A percentile compares a stretch with the other conserved stretches of the same genome.
Conservation (phyloP, 2,329 filamentous ascomycete genomes). For the Trichophyton equinum region DNA sequence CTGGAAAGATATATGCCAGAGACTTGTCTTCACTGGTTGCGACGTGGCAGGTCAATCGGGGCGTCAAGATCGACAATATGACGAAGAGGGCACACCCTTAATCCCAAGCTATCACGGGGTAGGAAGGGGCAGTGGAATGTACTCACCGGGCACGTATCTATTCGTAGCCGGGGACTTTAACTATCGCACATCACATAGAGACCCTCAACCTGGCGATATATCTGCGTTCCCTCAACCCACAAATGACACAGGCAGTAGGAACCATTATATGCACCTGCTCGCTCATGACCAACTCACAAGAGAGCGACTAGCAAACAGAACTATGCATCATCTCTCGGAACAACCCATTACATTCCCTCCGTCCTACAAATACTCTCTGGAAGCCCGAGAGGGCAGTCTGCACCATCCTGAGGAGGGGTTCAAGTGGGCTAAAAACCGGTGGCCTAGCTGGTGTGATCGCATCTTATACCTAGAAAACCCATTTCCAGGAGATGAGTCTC, state of each 20-base stretch:
- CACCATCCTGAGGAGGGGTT: conserved; percentile 37
- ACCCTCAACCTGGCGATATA: conserved; percentile 48
- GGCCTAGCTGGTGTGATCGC: conserved; percentile 88
- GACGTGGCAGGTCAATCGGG: conserved; percentile 27
- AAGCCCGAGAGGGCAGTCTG: conserved; percentile 29
- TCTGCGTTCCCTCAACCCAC: conserved; percentile 50
- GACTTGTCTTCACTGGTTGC: conserved; percentile 55
- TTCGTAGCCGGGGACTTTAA: conserved; percentile 90
- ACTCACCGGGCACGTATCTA: conserved; percentile 60
- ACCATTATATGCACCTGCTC: conserved; percentile 57
- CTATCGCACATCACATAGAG: conserved; percentile 66
- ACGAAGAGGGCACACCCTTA: conserved; percentile 25
- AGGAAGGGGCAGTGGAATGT: conserved; percentile 42
- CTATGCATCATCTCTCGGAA: conserved; percentile 68
- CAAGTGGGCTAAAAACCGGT: conserved; percentile 69
- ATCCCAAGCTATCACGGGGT: conserved; percentile 21
- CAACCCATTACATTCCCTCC: conserved; percentile 67
- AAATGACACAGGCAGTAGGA: conserved; percentile 37
- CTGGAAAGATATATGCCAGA: conserved; percentile 72
- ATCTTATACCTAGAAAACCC: conserved; percentile 63
- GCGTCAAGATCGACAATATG: conserved; percentile 11
- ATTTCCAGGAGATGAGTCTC: conserved; percentile 32
- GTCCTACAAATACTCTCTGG: conserved; percentile 73
- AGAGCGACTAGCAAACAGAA: conserved; percentile 56
- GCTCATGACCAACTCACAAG: conserved; percentile 64